Percentiles rank a stretch among this genome's conserved stretches.
These are phyloP conservation scores for Suhomyces canberraensis DNA, from an alignment of 805 yeast species.

Conservation along the genomic window DNA sequence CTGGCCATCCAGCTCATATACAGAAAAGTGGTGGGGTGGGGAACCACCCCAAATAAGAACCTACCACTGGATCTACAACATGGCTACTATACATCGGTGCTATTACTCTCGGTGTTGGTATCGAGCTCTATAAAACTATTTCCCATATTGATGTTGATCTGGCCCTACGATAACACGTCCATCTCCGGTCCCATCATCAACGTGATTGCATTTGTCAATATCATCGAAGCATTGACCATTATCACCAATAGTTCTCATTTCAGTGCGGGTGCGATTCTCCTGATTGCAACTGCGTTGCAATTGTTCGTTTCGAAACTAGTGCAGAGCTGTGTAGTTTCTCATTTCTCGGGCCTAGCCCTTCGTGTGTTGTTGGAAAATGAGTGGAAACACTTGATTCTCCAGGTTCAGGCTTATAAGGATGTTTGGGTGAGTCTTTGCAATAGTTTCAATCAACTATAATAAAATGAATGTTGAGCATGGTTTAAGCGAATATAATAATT, in stretches of 20 bases:
- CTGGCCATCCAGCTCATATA: slow-evolving; percentile 27
- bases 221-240: slow-evolving; percentile 54
- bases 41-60: slow-evolving; percentile 15
- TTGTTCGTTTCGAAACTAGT: slow-evolving; percentile 12
- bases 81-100: slow-evolving; percentile 35
- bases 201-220: slow-evolving; percentile 56
- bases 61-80: slow-evolving; percentile 27
- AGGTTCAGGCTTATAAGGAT: slow-evolving; percentile 3
- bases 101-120: slow-evolving; percentile 67
- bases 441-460: no score
- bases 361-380: slow-evolving; percentile 11
- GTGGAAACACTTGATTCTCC: slow-evolving; percentile 2
- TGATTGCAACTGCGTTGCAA: slow-evolving; percentile 15
- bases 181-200: slow-evolving; percentile 59
- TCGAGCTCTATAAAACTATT: slow-evolving; percentile 79
- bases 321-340: slow-evolving; percentile 13
- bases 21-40: slow-evolving; percentile 18
- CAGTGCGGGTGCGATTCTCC: slow-evolving; percentile 13
- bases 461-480: no score
- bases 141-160: slow-evolving; percentile 89
- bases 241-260: slow-evolving; percentile 18
- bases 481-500: no score
- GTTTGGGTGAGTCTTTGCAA: neutral
- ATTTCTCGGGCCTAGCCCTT: slow-evolving; percentile 11
- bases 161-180: slow-evolving; percentile 87